These are phyloP conservation scores for Thamnidium elegans DNA, from an alignment of 192 early-diverging fungal species.

Conservation along the genomic window DNA sequence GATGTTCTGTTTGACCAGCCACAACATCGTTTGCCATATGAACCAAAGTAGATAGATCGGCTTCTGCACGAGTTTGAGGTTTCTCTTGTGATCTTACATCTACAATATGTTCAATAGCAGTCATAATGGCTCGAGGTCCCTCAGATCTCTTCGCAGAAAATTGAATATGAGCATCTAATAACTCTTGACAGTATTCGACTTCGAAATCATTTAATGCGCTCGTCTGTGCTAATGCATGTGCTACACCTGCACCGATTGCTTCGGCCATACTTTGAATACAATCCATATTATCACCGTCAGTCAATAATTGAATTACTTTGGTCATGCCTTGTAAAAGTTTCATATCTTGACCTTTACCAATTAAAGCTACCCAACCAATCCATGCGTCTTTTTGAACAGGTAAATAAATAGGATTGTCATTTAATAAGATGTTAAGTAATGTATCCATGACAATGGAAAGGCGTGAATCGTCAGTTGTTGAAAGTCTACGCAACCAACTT, in stretches of 20 bases:
- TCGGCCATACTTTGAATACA: constrained; percentile 12
- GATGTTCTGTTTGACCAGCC: neutral
- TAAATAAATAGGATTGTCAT: neutral
- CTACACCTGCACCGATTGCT: constrained; percentile 24
- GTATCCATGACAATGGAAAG: neutral
- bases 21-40: neutral
- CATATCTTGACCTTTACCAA: constrained; percentile 6
- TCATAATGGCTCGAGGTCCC: constrained; percentile 8
- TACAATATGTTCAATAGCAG: constrained; percentile 23
- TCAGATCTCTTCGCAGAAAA: neutral
- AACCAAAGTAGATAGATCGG: constrained; percentile 13
- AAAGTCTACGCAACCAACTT: constrained; percentile 29
- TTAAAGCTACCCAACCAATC: constrained; percentile 23
- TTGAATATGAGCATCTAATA: constrained; percentile 7
- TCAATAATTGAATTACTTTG: neutral
- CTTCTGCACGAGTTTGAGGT: constrained; percentile 12
- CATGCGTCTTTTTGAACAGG: constrained; percentile 20
- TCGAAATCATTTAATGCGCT: constrained; percentile 24
- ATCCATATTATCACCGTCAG: neutral
- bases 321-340: constrained; percentile 16
- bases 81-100: constrained; percentile 24
- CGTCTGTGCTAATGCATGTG: constrained; percentile 25
- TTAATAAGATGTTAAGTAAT: neutral
- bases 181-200: neutral
- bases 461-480: neutral